Base-by-base conservation (phyloP, 306 rosid genomes). In the Quillaja saponaria region DNA sequence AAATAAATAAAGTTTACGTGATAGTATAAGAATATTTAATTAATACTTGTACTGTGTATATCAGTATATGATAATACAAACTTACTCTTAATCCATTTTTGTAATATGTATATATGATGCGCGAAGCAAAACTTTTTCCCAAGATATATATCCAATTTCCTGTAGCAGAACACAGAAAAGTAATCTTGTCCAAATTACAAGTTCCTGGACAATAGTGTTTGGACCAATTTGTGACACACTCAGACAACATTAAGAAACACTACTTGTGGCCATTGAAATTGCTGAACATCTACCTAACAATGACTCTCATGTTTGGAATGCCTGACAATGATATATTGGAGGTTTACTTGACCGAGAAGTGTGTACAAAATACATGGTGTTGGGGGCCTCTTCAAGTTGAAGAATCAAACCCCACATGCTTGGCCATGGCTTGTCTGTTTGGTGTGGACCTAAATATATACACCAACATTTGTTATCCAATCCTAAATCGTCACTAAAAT, bases 241-340 rank as follows among this genome's bases (percentile, higher is more conserved):
- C 13, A 68, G 69, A 78, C 71, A 63, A 67, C 18, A 75, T 15
- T 25, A 5, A 52, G 72, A 72, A 80, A 72, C 42, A 60, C 58
- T 64, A 40, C 60, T 45, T 64, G 72, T 68, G 68, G 58, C 75
- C 80, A 77, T 64, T 65, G 68, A 58, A 74, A 76, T 71, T 80
- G 85, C 69, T 66, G 51, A 57, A 53, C 47, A 79, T 81, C 92
- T 46, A 81, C 85, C 82, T n/a, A 81, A 77, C 87, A 83, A 55
- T 55, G 33, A 66, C 55, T 20, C 63, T 62, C 54, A 13, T 73
- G 71, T 65, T 67, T 59, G 40, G 67, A 62, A 59, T 13, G 31
- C 63, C 38, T 54, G 80, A 78, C 63, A 64, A 37, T 17, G 72
- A 67, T 46, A 44, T n/a, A n/a, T 34, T 17, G 48, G 39, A 45